These are phyloP conservation scores for Gnomoniopsis smithogilvyi DNA, from an alignment of 2,329 filamentous ascomycete species.

Conservation along the genomic window DNA sequence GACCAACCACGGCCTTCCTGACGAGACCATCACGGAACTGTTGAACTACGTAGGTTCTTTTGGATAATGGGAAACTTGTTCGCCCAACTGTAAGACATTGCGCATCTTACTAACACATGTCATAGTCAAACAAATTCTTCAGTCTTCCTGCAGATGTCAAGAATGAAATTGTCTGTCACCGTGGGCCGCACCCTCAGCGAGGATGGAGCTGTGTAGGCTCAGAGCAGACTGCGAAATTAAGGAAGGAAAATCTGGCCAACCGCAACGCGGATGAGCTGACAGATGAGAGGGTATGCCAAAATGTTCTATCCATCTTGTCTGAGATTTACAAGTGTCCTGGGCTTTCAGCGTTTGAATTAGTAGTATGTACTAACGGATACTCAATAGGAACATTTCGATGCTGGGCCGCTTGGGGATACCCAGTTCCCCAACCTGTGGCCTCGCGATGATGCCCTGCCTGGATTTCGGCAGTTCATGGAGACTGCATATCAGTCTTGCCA, in stretches of 20 bases:
- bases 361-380: no score
- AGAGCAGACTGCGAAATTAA: background rate
- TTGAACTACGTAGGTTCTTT: conserved; percentile 29
- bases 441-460: conserved; percentile 30
- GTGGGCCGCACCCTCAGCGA: background rate
- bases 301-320: conserved; percentile 32
- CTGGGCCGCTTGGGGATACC: conserved; percentile 31
- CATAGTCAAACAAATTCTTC: conserved; percentile 30
- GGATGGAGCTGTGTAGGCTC: conserved; percentile 30
- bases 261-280: conserved; percentile 21
- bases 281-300: conserved; percentile 27
- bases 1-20: conserved; percentile 31
- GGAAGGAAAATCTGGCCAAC: background rate
- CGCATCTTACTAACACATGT: conserved; percentile 25
- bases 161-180: background rate
- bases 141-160: conserved; percentile 25
- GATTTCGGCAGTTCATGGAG: conserved; percentile 30
- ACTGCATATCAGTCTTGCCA: conserved; percentile 29
- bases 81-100: conserved; percentile 15
- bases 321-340: conserved; percentile 32
- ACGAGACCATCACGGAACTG: conserved; percentile 32
- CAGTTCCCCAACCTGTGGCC: conserved; percentile 35
- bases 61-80: conserved; percentile 24
- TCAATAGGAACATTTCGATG: conserved; percentile 36
- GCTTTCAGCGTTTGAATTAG: conserved; percentile 13